phyloP scores from a whole-genome alignment of 2,329 filamentous ascomycete species.

The Raffaelea arxii region DNA sequence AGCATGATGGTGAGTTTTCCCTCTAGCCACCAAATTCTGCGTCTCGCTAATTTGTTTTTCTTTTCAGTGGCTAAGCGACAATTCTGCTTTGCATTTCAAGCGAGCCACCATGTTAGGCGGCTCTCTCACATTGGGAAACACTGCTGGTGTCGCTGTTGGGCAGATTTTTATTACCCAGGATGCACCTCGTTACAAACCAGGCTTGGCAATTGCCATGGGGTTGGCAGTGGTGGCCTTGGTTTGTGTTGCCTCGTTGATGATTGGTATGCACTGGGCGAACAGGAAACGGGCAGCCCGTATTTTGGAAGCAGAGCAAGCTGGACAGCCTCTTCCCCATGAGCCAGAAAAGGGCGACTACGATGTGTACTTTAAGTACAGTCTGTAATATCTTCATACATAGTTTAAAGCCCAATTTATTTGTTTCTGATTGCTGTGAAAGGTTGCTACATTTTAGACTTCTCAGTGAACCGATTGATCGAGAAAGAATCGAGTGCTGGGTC shows the following conservation, averaged over 20 bases:
- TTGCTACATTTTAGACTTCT: too few relatives aligned
- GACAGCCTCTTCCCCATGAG: background rate
- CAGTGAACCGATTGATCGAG: slow-evolving; percentile 4
- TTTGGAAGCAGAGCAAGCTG: background rate
- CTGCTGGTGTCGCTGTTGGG: slow-evolving; percentile 15
- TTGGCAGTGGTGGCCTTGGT: background rate
- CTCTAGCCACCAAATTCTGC: background rate
- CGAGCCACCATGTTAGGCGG: slow-evolving; percentile 28
- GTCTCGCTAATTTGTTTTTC: too few relatives aligned
- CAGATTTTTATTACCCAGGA: slow-evolving; percentile 15
- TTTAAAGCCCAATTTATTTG: too few relatives aligned
- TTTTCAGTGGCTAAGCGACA: slow-evolving; percentile 36
- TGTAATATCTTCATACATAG: background rate
- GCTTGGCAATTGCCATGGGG: slow-evolving; percentile 2
- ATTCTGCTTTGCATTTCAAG: slow-evolving; percentile 35
- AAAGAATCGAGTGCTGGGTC: slow-evolving; percentile 3
- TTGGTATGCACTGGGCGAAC: background rate
- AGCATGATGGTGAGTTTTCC: slow-evolving; percentile 21
- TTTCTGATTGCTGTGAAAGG: too few relatives aligned
- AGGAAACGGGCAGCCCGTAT: background rate
- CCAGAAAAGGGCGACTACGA: slow-evolving; percentile 5
- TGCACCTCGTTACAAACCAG: slow-evolving; percentile 12
- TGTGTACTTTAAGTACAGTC: background rate
- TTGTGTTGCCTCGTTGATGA: background rate
- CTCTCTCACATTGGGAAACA: slow-evolving; percentile 16